Evolutionary conservation across 140 eudicot species (phyloP).

Genomic region (Bidens hawaiensis): DNA sequence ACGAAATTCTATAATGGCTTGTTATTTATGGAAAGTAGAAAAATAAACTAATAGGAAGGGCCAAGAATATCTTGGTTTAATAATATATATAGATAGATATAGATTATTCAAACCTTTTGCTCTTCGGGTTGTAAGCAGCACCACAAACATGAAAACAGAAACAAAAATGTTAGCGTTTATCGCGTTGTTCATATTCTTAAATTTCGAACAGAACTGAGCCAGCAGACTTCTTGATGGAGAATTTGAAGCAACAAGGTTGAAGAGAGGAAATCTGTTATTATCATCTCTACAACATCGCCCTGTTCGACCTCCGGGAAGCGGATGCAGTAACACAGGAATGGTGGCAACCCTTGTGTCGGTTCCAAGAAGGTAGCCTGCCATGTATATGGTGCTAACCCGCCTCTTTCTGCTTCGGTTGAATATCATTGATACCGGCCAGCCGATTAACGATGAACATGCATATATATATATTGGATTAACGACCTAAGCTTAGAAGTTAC

Average conservation of each 20-base stretch:
- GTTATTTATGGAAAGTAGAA: too few relatives aligned
- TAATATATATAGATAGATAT: too few relatives aligned
- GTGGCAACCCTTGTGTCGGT: constrained; percentile 34
- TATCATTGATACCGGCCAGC: background rate
- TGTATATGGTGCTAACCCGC: background rate
- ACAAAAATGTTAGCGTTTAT: too few relatives aligned
- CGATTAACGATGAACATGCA: background rate
- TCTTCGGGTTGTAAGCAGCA: too few relatives aligned
- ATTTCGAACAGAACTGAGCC: constrained; percentile 8
- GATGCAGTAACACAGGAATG: constrained; percentile 19
- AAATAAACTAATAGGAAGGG: too few relatives aligned
- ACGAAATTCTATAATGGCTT: too few relatives aligned
- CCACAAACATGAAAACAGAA: too few relatives aligned
- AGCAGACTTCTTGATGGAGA: constrained; percentile 25
- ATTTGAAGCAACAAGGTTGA: constrained; percentile 20
- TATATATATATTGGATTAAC: background rate
- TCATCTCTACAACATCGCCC: constrained; percentile 8
- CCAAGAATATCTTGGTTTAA: too few relatives aligned
- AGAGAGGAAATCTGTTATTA: constrained; percentile 21
- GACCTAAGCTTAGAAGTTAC: too few relatives aligned
- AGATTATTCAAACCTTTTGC: too few relatives aligned
- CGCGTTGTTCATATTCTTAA: constrained; percentile 15
- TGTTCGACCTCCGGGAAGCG: constrained; percentile 32
- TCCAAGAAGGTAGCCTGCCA: constrained; percentile 8
- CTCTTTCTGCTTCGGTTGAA: background rate